These are phyloP conservation scores for Trypanosoma melophagium DNA, from an alignment of 208 protist genomes.

Conservation along the genomic window DNA sequence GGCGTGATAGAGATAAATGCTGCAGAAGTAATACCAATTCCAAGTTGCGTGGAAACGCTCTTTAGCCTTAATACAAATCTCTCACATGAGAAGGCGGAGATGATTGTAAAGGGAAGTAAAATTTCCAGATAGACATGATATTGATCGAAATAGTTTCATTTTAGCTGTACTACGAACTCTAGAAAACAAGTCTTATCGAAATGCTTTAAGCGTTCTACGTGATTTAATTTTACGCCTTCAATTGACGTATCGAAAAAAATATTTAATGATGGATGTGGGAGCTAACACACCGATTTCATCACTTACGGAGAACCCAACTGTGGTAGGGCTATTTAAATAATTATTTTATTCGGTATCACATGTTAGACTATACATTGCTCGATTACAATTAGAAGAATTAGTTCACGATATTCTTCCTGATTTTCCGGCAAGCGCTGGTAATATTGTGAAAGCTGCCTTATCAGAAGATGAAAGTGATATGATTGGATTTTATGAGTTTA, in stretches of 20 bases:
- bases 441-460: conserved; percentile 17
- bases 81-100: neutral
- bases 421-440: neutral
- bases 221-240: conserved; percentile 14
- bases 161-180: neutral
- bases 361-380: conserved; percentile 2
- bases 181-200: neutral
- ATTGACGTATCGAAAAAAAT: conserved; percentile 8
- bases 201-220: conserved; percentile 2
- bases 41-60: conserved; percentile 11
- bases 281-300: conserved; percentile 6
- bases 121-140: neutral
- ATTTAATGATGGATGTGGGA: conserved; percentile 22
- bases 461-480: conserved; percentile 16
- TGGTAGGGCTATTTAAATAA: conserved; percentile 9
- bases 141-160: conserved; percentile 12
- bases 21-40: neutral
- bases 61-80: conserved; percentile 11
- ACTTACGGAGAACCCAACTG: conserved; percentile 10
- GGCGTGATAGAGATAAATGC: conserved; percentile 16
- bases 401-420: conserved; percentile 6
- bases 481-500: conserved; percentile 27
- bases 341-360: conserved; percentile 13
- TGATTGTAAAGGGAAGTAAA: neutral
- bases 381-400: conserved; percentile 10